phyloP scores from a whole-genome alignment of 177 flowering plant genomes.

The Vitis hybrid region DNA sequence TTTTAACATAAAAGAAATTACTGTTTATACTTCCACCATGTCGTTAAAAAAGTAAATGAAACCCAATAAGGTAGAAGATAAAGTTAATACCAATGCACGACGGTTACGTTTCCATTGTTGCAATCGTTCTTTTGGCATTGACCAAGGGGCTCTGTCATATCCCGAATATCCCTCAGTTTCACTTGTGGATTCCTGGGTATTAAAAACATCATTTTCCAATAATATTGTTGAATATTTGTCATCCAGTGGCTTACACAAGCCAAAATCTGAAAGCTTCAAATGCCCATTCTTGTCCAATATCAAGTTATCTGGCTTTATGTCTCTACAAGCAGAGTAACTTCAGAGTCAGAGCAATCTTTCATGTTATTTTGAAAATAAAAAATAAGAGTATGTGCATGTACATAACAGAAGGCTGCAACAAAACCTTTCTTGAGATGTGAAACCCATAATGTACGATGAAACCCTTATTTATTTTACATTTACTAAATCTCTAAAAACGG shows the following conservation, averaged over 20 bases:
- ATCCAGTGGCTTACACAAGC: slow-evolving; percentile 88
- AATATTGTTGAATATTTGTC: slow-evolving; percentile 61
- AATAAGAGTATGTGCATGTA: neutral
- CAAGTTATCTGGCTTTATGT: slow-evolving; percentile 92
- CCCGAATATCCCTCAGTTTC: slow-evolving; percentile 48
- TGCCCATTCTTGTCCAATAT: slow-evolving; percentile 86
- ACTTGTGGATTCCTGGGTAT: slow-evolving; percentile 38
- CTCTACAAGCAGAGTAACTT: slow-evolving; percentile 44
- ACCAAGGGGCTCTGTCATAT: slow-evolving; percentile 54
- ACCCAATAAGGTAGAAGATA: neutral
- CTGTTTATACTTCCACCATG: too few relatives aligned
- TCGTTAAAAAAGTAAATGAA: neutral
- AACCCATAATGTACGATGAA: neutral
- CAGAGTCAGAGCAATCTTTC: slow-evolving; percentile 12
- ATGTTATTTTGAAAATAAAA: neutral
- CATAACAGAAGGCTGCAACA: too few relatives aligned
- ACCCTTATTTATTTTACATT: neutral
- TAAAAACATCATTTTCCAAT: slow-evolving; percentile 58
- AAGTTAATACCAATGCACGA: slow-evolving; percentile 64
- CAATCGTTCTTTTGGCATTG: slow-evolving; percentile 75
- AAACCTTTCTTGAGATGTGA: neutral
- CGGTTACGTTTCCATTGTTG: slow-evolving; percentile 89
- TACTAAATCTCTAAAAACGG: neutral
- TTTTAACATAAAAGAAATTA: too few relatives aligned
- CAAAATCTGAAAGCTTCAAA: slow-evolving; percentile 94